Evolutionary conservation across 345 rosid genomes (phyloP), one percentile per base, ranked within the genome.

Genomic region (Pugionium dolabratum): DNA sequence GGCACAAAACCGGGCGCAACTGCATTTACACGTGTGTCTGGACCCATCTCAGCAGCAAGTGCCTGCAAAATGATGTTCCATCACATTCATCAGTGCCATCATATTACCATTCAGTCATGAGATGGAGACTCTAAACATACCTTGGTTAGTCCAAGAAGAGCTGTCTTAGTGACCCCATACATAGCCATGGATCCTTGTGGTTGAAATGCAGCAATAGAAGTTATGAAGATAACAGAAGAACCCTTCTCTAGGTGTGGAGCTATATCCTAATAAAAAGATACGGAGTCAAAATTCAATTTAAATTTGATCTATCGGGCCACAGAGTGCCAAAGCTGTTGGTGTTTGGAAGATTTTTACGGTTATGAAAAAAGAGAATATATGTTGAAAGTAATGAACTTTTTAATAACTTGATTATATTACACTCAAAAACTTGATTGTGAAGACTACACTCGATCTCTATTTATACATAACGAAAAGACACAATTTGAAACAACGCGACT

Each of bases 161-260:
- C 95, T 0, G 99, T 94, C 79, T 94, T 94, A 5, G 96, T 86
- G 39, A 94, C 95, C 18, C 96, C 99, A 70, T 94, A 94, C 96
- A 94, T 88, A 65, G 81, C 83, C 87, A 85, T 75, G 42, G 91
- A 53, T 41, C 78, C n/a, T 32, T 69, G 82, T 3, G 96, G 99
- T 18, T 54, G 70, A 71, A 77, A 94, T 39, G 80, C 99, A 58
- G 83, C 68, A 60, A 86, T 80, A 1, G 99, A 94, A 47, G 99
- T 82, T 71, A 88, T 78, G 34, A 90, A 75, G 71, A 94, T 67
- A 57, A 94, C 80, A 0, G 97, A 85, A 71, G 96, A 94, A 69
- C 91, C 95, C 56, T 83, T 84, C 70, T 78, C 79, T 72, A 94
- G 27, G 72, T 94, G 76, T 68, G 96, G 84, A 71, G 88, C 91